These are phyloP conservation scores for Rhizophora mangle DNA, from an alignment of 345 rosid species.

Conservation along the genomic window DNA sequence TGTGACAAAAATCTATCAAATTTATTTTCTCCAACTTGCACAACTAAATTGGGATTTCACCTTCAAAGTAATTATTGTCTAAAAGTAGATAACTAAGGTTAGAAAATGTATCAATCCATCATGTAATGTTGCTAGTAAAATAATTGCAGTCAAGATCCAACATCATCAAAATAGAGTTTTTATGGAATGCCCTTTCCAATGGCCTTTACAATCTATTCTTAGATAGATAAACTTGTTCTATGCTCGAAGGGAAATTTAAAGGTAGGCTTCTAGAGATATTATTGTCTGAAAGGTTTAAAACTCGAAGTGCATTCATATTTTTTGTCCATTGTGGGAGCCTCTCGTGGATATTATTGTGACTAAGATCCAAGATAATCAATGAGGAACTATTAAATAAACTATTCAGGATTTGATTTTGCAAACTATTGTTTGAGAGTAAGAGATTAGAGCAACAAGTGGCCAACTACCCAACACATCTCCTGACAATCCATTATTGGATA, in stretches of 20 bases:
- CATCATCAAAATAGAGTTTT: too few species aligned
- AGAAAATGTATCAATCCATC: conserved; percentile 6
- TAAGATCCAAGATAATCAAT: background rate
- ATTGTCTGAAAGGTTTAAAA: conserved; percentile 9
- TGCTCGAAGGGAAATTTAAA: background rate
- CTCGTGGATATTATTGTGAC: background rate
- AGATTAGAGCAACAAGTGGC: background rate
- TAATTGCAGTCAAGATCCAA: conserved; percentile 21
- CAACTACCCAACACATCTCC: conserved; percentile 8
- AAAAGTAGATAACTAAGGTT: conserved; percentile 18
- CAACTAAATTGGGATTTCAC: conserved; percentile 8
- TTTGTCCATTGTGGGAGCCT: background rate
- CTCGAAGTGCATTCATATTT: background rate
- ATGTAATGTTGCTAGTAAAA: conserved; percentile 15
- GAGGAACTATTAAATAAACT: background rate
- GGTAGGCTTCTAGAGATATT: conserved; percentile 1
- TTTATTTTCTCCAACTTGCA: conserved; percentile 11
- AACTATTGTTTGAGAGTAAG: conserved; percentile 2
- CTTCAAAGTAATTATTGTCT: conserved; percentile 18
- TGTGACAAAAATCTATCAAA: conserved; percentile 22
- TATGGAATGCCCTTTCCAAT: background rate
- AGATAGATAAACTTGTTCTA: conserved; percentile 5
- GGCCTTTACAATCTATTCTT: conserved; percentile 4
- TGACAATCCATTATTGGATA: conserved; percentile 19
- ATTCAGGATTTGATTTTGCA: conserved; percentile 15